Evolutionary conservation across 202 grass and related monocot genomes (phyloP).

Genomic region (Setaria italica): DNA sequence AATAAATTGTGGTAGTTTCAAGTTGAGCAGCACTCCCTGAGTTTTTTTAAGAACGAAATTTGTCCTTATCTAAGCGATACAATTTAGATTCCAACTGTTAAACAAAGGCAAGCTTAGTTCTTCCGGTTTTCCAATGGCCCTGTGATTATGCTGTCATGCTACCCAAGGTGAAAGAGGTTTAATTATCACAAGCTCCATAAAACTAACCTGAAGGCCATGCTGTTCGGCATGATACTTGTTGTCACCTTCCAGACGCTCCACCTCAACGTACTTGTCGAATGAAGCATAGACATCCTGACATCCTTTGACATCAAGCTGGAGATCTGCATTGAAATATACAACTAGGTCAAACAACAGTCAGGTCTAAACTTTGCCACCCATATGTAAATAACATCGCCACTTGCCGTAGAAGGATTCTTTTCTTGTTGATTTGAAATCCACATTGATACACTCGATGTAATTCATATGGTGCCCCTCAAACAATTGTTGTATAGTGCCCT

Average conservation of each 20-base stretch:
- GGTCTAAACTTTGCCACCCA: background rate
- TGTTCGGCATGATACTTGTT: conserved; percentile 98
- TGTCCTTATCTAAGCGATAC: background rate
- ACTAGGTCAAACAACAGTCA: conserved; percentile 43
- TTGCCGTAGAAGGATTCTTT: conserved; percentile 99
- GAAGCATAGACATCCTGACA: conserved; percentile 96
- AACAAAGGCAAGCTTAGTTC: background rate
- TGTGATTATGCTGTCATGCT: background rate
- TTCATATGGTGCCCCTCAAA: conserved; percentile 99
- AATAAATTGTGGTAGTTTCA: conserved; percentile 9
- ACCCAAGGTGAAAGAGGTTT: background rate
- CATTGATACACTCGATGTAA: conserved; percentile 97
- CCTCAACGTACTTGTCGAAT: conserved; percentile 99
- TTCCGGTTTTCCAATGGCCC: background rate
- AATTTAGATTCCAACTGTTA: background rate
- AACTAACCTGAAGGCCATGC: conserved; percentile 86
- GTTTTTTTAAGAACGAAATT: background rate
- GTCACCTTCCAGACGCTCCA: conserved; percentile 92
- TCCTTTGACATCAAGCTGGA: conserved; percentile 98
- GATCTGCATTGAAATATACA: conserved; percentile 64
- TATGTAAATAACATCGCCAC: conserved; percentile 41
- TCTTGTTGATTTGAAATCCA: conserved; percentile 97
- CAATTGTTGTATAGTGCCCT: conserved; percentile 96
- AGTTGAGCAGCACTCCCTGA: background rate
- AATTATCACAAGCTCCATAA: conserved; percentile 16